Base-by-base conservation (phyloP, 495 filamentous ascomycete species). In the Bacidia gigantensis region DNA sequence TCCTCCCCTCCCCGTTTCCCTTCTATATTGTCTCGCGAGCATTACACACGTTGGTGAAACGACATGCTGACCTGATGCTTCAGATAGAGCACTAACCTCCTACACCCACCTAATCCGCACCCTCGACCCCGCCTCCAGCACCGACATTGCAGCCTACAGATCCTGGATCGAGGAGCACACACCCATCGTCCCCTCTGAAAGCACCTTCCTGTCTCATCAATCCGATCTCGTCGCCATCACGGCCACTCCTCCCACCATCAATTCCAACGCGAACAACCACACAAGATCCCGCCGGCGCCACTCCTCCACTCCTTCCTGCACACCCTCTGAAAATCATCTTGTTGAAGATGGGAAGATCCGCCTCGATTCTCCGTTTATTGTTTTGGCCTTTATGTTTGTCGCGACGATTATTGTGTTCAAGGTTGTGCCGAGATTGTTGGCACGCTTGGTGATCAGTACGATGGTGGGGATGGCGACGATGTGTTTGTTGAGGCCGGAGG, bases 81-180 rank as follows among this genome's bases (percentile, higher is more conserved):
- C 1, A 89, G 84, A 87, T 54, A 78, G 79, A 50, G 77, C 84
- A 10, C 72, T 93, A 43, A 69, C 78, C 21, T 79, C 83, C 12
- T 90, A 82, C 57, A 75, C 77, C 61, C 75, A 72, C 62, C 69
- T 82, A 23, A 71, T 73, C 3, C 69, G 79, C 46, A 68, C 65
- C 23, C 69, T 87, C 18, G 65, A 74, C 0, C 61, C 68, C 10
- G 81, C 86, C 5, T 68, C 68, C 0, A 56, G 71, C 3, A 67
- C 73, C 5, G 79, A 87, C 45, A 67, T 89, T 50, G 63, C 72
- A 9, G 69, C 70, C 39, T 93, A 90, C 63, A 77, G 76, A 25
- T 62, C 61, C 22, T 93, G 83, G 71, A 79, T 90, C 57, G 69
- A 71, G 25, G 69, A 67, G 7, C 67, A 80, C 35, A 66, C 65